Base-by-base conservation (phyloP, 345 rosid genomes). In the Arabidopsis suecica region DNA sequence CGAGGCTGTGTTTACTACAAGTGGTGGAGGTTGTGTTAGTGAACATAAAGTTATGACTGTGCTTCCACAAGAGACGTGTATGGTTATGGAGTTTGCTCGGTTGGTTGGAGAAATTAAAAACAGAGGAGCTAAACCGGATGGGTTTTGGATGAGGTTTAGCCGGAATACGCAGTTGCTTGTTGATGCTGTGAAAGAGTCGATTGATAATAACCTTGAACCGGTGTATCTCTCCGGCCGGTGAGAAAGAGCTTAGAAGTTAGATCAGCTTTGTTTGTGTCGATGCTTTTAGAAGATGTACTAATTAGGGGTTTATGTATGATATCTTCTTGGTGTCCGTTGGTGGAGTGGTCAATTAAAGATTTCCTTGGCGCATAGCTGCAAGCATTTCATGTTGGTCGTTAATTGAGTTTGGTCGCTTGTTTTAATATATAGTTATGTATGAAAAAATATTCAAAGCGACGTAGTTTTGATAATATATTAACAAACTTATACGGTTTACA, bases 1-100 rank as follows among this genome's bases (percentile, higher is more conserved):
- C n/a, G 88, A 88, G 72, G 81, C 86, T 16, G 78, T 84, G 50
- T 93, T 67, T 76, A 78, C 72, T 10, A 74, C 51, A 3, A 74
- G 78, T 10, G 11, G 4, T 62, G 0, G 3, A 48, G 45, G 5
- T 20, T 47, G 23, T 57, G 80, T 86, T 5, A 87, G 86, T 45
- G 82, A 85, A 67, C 91, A 89, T 78, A 71, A 30, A 9, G 75
- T 91, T 3, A 47, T 40, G 40, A 73, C 72, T 18, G 84, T 85
- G 67, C 67, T 91, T 60, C 90, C 98, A 3, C 97, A 93, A 74
- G 98, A 91, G 79, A 90, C 76, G 30, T 74, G 83, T 71, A 88
- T 91, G 98, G 93, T 93, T 71, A 84, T 66, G 50, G 97, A 89
- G 83, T 91, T 93, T 75, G 83, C 89, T 9, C 55, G 80, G 67